Evolutionary conservation across 129 eudicot genomes (phyloP), one percentile per base, ranked within the genome.

Genomic region (Chrysanthemum makinoi): DNA sequence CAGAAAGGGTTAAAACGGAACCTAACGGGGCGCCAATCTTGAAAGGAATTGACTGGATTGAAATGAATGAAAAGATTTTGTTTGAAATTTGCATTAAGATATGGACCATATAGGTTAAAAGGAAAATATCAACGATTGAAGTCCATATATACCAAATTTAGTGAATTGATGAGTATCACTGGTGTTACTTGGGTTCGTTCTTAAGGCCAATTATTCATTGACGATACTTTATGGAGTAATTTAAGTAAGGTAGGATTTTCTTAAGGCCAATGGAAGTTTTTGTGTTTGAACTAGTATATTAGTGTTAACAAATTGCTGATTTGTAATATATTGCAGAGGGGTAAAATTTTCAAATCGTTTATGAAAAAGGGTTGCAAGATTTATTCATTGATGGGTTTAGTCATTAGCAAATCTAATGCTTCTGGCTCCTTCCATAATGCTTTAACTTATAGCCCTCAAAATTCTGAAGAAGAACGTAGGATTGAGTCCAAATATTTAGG

Each of bases 41-140:
- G 5, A 66, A 46, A 66, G 56, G 26, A 46, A 39, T 33, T 17
- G 33, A 66, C 19, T 66, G 55, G 71, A 46, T 2, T 1, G 71
- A 66, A 18, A 44, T 47, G 33, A 22, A 66, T 66, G 56, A 66
- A 66, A n/a, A 44, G 11, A 46, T 18, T 0, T 66, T 9, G 12
- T 2, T 19, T n/a, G 8, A 46, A 47, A 19, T 66, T 66, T 66
- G 71, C 35, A 33, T 15, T 66, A 22, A 66, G 57, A 17, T 66
- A 66, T 66, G 56, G 71, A 16, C 57, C 55, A 0, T 11, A 47
- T 5, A 66, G 35, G 67, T 62, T 62, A 19, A 62, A 62, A 1
- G 49, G 13, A 30, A 30, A 62, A 30, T 62, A 62, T 44, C 9
- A 62, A 10, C 13, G 20, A 4, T 10, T 62, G 47, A 62, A 20